A percentile compares a stretch with the other conserved stretches of the same genome.
Evolutionary conservation across 2,329 filamentous ascomycete genomes (phyloP).

Genomic region (Stachybotrys elegans): DNA sequence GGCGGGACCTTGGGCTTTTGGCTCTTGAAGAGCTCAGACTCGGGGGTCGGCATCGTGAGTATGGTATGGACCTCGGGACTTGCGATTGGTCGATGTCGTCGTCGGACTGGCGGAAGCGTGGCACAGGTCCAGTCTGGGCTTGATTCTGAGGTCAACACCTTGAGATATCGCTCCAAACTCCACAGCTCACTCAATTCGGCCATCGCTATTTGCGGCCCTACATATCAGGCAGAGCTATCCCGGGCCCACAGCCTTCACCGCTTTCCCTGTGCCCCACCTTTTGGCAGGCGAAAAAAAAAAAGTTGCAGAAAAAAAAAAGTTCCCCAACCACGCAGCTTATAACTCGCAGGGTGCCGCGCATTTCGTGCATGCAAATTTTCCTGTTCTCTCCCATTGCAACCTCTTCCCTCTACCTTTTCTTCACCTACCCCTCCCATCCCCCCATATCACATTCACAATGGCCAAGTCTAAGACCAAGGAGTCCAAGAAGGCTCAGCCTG

Average conservation of each 20-base stretch:
- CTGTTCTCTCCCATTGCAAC: neutral
- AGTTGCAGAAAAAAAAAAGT: constrained; percentile 11
- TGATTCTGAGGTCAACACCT: neutral
- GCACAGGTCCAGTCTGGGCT: neutral
- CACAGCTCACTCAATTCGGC: constrained; percentile 3
- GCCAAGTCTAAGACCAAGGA: constrained; percentile 60
- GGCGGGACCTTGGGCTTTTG: constrained; percentile 79
- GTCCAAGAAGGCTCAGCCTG: constrained; percentile 48
- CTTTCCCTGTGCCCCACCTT: constrained; percentile 26
- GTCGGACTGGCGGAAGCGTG: neutral
- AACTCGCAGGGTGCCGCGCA: neutral
- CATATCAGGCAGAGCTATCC: constrained; percentile 19
- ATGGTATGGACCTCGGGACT: constrained; percentile 8
- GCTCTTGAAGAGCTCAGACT: constrained; percentile 75
- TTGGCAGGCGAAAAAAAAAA: constrained; percentile 28
- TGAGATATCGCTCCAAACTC: neutral
- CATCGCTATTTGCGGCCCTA: constrained; percentile 13
- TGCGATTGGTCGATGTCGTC: constrained; percentile 4
- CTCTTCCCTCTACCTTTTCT: constrained; percentile 2
- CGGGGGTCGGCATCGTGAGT: constrained; percentile 68
- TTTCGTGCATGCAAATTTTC: too few species aligned
- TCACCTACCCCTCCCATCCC: constrained; percentile 12
- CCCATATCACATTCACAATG: constrained; percentile 41
- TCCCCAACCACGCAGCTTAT: constrained; percentile 9
- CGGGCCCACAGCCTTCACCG: constrained; percentile 23